These are phyloP conservation scores for Echria macrotheca DNA, from an alignment of 495 filamentous ascomycete species.

Conservation along the genomic window DNA sequence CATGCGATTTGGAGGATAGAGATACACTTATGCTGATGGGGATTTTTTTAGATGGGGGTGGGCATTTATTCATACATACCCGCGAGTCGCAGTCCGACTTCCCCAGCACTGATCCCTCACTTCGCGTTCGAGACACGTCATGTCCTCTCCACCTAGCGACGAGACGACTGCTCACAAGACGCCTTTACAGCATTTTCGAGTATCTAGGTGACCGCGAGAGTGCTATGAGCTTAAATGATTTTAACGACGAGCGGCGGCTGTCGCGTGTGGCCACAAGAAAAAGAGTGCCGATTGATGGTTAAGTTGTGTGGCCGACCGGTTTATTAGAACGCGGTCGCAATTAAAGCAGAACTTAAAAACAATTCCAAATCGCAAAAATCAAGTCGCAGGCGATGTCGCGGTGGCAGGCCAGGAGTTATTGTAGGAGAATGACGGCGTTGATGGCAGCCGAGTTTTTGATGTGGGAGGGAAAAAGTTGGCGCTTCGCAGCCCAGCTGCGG, in stretches of 20 bases:
- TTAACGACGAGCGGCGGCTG: slow-evolving; percentile 17
- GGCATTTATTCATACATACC: slow-evolving; percentile 33
- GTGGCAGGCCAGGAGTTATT: slow-evolving; percentile 8
- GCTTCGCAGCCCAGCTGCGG: slow-evolving; percentile 43
- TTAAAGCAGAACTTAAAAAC: slow-evolving; percentile 3
- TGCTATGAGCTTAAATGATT: slow-evolving; percentile 18
- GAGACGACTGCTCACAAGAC: slow-evolving; percentile 14
- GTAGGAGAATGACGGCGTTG: slow-evolving; percentile 12
- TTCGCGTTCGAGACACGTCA: slow-evolving; percentile 25
- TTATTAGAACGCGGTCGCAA: slow-evolving; percentile 16
- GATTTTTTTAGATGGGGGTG: slow-evolving; percentile 19
- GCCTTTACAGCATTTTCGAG: slow-evolving; percentile 24
- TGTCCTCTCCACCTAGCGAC: slow-evolving; percentile 16
- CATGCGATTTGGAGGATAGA: slow-evolving; percentile 22
- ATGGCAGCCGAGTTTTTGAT: slow-evolving; percentile 13
- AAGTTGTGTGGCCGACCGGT: slow-evolving; percentile 12
- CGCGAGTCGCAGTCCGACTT: slow-evolving; percentile 16
- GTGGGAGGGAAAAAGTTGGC: slow-evolving; percentile 28
- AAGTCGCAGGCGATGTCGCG: too few relatives aligned
- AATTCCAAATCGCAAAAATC: neutral
- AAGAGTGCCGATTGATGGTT: slow-evolving; percentile 9
- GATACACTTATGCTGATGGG: slow-evolving; percentile 19
- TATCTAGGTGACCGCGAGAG: slow-evolving; percentile 18
- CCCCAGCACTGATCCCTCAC: slow-evolving; percentile 12
- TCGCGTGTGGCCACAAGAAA: slow-evolving; percentile 9